Conservation (phyloP, 1,284 basidiomycete species). For the Cystobasidium pallidum region DNA sequence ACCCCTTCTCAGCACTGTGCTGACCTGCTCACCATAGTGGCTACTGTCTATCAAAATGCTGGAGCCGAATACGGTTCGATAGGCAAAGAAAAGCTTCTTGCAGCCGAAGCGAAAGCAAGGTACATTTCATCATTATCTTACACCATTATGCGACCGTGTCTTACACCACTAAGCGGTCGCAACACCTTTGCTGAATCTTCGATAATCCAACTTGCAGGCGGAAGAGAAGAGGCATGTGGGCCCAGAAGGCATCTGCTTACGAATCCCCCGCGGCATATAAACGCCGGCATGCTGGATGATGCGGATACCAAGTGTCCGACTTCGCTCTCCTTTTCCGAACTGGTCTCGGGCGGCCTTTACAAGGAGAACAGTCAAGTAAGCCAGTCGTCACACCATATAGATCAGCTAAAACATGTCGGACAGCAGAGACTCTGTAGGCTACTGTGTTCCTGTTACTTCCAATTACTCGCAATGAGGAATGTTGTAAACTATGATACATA, state of each 20-base stretch:
- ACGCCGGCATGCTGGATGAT: slow-evolving; percentile 17
- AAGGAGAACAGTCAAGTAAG: neutral
- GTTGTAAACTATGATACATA: neutral
- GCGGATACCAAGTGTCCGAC: neutral
- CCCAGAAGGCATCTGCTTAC: slow-evolving; percentile 29
- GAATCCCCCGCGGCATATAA: slow-evolving; percentile 44
- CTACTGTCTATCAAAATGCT: slow-evolving; percentile 70
- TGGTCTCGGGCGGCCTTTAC: too few relatives aligned
- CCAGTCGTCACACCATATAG: neutral
- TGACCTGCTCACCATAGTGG: slow-evolving; percentile 57
- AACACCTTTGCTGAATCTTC: too few relatives aligned
- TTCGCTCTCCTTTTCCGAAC: too few relatives aligned
- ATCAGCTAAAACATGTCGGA: neutral
- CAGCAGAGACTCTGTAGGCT: slow-evolving; percentile 1
- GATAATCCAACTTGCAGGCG: slow-evolving; percentile 9
- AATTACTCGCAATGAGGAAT: neutral
- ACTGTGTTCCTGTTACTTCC: slow-evolving; percentile 9
- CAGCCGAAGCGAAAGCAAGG: slow-evolving; percentile 43
- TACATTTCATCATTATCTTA: neutral
- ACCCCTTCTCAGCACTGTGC: neutral
- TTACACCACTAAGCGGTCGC: too few relatives aligned
- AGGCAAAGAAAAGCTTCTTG: slow-evolving; percentile 18
- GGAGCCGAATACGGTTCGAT: slow-evolving; percentile 73
- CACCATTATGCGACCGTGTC: neutral
- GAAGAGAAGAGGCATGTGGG: slow-evolving; percentile 42